Conservation (phyloP, 139 green algal species). For the Dunaliella primolecta region DNA sequence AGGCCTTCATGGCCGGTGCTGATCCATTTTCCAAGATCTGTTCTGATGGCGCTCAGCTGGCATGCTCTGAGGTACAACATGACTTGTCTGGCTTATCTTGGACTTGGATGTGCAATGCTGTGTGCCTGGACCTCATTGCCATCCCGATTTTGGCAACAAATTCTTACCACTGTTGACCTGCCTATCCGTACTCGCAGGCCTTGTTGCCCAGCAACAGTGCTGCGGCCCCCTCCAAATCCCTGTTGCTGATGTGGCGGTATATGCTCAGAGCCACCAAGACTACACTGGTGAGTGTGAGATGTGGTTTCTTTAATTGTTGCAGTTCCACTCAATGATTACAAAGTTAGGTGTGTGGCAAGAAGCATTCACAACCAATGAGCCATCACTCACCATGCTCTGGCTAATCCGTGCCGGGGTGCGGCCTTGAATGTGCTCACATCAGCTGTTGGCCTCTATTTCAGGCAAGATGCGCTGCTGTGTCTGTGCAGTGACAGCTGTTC, state of each 20-base stretch:
- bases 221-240: constrained; percentile 91
- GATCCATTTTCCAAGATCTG: constrained; percentile 42
- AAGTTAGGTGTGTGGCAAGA: too few species aligned
- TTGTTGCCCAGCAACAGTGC: constrained; percentile 97
- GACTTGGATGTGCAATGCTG: too few species aligned
- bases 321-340: too few species aligned
- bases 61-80: too few species aligned
- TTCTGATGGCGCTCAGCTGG: constrained; percentile 26
- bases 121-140: too few species aligned
- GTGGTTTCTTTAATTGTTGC: too few species aligned
- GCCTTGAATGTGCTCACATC: background rate
- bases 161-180: too few species aligned
- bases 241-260: constrained; percentile 88
- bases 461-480: background rate
- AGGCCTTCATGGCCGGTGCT: constrained; percentile 17
- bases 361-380: too few species aligned
- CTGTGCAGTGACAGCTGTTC: background rate
- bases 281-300: constrained; percentile 6
- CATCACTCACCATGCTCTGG: background rate
- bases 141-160: too few species aligned
- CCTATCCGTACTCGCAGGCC: too few species aligned
- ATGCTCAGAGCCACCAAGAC: constrained; percentile 79
- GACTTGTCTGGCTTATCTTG: too few species aligned
- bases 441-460: background rate
- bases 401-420: background rate